A percentile compares a stretch with the other conserved stretches of the same genome.
Conservation (phyloP, 495 filamentous ascomycete species). For the Aspergillus cavernicola region DNA sequence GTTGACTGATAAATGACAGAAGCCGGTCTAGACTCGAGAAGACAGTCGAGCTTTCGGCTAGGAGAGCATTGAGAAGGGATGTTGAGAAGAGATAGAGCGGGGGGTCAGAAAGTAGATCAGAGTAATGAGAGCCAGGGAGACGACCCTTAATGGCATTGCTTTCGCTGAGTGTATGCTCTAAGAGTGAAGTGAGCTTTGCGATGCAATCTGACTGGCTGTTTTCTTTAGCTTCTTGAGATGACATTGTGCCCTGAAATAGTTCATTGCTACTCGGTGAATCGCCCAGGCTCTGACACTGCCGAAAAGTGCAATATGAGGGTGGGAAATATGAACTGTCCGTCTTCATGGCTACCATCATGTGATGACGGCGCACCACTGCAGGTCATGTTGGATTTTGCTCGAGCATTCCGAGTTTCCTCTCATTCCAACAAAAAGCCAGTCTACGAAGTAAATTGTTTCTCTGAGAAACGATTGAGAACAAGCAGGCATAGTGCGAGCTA, state of each 20-base stretch:
- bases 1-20: background rate
- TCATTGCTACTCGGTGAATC: too few relatives aligned
- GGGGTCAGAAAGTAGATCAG: background rate
- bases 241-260: background rate
- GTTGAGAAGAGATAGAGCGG: slow-evolving; percentile 5
- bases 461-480: too few relatives aligned
- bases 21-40: background rate
- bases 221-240: background rate
- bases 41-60: background rate
- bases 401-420: too few relatives aligned
- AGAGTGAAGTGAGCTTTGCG: slow-evolving; percentile 7
- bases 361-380: background rate
- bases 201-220: background rate
- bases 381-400: background rate
- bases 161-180: slow-evolving; percentile 2
- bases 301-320: background rate
- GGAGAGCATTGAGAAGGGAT: background rate
- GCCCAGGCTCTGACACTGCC: background rate
- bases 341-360: slow-evolving; percentile 8
- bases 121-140: background rate
- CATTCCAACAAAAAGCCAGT: too few relatives aligned
- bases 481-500: too few relatives aligned
- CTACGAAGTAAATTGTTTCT: too few relatives aligned
- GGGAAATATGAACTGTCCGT: too few relatives aligned
- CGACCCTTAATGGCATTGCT: background rate